Base-by-base conservation (phyloP, 75 land plant genomes). In the Selaginella tamariscina region DNA sequence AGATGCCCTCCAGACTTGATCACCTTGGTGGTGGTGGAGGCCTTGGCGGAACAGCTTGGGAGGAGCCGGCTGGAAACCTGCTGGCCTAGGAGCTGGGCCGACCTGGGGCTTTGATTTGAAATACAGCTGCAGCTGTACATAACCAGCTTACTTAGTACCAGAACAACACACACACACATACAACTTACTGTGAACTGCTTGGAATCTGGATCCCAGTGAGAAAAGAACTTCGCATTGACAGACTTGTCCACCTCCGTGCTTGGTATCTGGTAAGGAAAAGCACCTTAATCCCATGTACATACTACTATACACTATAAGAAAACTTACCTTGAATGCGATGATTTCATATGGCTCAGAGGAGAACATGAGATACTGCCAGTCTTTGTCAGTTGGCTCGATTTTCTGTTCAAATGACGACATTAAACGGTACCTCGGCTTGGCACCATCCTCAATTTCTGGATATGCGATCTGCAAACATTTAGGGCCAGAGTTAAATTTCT, bases 381-480 rank as follows among this genome's bases (percentile, higher is more conserved):
- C 75, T 67, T 87, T 94, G 68, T 94, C 98, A 66, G 71, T 80
- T 0, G 88, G 64, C 71, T 89, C 74, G 9, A 87, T 68, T 70
- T 86, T 83, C 96, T 89, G 99, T 75, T 95, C 99, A 80, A 77
- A 95, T 49, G 99, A 90, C 29, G 99, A 95, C 99, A 95, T 95
- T 56, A 90, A 90, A 11, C 99, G 82, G 57, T 87, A 88, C 65
- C 99, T 79, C 2, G 99, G 96, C 72, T 90, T 95, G 24, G 79
- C 27, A 33, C 63, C 59, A 66, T 90, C 99, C 67, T 95, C 99
- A 55, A 95, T 95, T 70, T 95, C 99, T 31, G 99, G 99, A 75
- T 95, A 95, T 49, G 89, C 96, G 63, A 95, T 95, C 99, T 95
- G 82, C 67, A 78, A 33, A 1, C 33, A 44, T 5, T 31, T 64